phyloP scores from a whole-genome alignment of 2,329 filamentous ascomycete species.

The Colletotrichum cuscutae region DNA sequence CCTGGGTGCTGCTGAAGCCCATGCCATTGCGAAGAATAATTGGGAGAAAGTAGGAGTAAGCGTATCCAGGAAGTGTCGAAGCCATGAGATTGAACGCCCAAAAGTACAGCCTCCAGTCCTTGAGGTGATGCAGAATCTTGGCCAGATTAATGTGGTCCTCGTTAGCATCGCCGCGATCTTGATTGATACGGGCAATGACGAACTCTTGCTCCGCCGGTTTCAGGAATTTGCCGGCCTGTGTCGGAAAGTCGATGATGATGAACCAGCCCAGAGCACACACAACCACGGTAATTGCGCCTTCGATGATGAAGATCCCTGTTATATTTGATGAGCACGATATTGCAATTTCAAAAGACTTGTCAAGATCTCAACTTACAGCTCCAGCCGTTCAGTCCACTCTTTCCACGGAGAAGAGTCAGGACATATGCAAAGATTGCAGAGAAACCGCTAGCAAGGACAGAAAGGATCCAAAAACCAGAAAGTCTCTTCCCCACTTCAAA shows the following conservation, averaged over 20 bases:
- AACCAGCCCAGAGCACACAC: not conserved
- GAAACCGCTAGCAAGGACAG: not conserved
- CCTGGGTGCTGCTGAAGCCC: not conserved
- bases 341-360: not conserved
- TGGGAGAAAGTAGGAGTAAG: constrained; percentile 4
- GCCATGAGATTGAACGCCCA: constrained; percentile 46
- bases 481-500: not conserved
- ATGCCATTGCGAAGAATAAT: not conserved
- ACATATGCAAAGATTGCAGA: not conserved
- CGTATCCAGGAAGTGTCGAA: constrained; percentile 44
- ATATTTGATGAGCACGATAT: not conserved
- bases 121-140: constrained; percentile 41
- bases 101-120: constrained; percentile 48
- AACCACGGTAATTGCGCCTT: not conserved
- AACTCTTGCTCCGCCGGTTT: not conserved
- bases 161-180: constrained; percentile 29
- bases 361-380: not conserved
- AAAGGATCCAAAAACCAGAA: not conserved
- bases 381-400: not conserved
- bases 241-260: not conserved
- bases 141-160: constrained; percentile 40
- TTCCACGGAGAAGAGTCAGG: not conserved
- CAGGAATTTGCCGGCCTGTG: not conserved
- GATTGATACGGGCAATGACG: not conserved
- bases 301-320: not conserved